Percentiles rank a stretch among this genome's conserved stretches.
Conservation (phyloP, 805 yeast genomes). For the Metschnikowia reukaufii region DNA sequence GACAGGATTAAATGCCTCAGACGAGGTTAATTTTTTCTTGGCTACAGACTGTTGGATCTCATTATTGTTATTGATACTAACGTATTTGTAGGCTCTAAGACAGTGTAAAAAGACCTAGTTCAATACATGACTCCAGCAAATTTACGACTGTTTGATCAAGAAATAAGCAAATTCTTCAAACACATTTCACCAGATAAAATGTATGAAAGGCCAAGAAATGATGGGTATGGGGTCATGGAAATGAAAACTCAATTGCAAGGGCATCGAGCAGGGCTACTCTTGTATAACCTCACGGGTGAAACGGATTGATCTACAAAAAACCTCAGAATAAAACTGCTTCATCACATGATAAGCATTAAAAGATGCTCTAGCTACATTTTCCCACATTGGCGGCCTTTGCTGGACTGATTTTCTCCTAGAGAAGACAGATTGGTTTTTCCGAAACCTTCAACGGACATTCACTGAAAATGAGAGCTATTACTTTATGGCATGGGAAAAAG, state of each 20-base stretch:
- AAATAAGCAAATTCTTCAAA: background rate
- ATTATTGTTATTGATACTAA: background rate
- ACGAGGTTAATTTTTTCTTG: background rate
- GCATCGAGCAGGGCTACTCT: background rate
- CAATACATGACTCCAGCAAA: background rate
- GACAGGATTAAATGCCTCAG: too few species aligned
- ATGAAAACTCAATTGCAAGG: background rate
- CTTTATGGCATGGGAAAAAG: background rate
- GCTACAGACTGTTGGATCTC: background rate
- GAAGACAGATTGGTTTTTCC: background rate
- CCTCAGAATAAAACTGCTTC: background rate
- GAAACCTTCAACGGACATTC: background rate
- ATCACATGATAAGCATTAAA: background rate
- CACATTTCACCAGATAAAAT: background rate
- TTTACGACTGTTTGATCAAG: background rate
- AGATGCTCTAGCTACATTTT: background rate
- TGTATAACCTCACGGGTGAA: background rate
- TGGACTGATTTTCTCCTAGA: background rate
- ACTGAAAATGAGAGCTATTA: background rate
- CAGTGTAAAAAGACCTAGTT: background rate
- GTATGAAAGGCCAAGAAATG: background rate
- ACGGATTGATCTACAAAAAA: background rate
- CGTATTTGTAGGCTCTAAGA: background rate
- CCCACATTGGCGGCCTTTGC: background rate
- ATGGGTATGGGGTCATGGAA: background rate